Evolutionary conservation across 2,329 filamentous ascomycete genomes (phyloP), one percentile per base, ranked within the genome.

Genomic region (Microascus cirrosus): DNA sequence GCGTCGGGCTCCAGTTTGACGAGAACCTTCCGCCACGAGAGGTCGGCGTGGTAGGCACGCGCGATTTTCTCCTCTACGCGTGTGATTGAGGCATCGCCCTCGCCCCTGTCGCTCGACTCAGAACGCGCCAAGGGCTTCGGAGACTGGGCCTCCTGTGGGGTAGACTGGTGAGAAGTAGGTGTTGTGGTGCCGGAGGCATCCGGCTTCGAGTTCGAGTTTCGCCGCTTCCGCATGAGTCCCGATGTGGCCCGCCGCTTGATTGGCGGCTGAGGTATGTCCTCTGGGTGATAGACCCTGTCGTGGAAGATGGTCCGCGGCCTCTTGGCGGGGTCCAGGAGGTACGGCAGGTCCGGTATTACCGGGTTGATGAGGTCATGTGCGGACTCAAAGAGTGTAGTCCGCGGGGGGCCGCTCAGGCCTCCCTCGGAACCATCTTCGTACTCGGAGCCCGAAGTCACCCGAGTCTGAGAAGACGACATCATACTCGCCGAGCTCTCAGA

Each of bases 21-120:
- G 3, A 99, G 82, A 1, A 99, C 94, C 69, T 99, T 99, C 53
- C 94, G 88, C 94, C 94, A 99, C 1, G 90, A 89, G 22, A 99
- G 74, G 62, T 90, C 90, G 13, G 85, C 84, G 70, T 99, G 94
- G 72, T 99, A 99, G 15, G 91, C 94, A 53, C 94, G 83, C 1
- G 94, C 94, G 63, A 99, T 99, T 73, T 96, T 97, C 70, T 99
- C 94, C 70, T 99, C 94, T 0, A 97, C 91, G 61, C 89, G 90
- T 84, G 97, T 92, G 62, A 75, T 83, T 11, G 85, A 82, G 18
- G 73, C 78, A 64, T 87, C 84, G 2, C 25, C 39, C 25, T 50
- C 39, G 15, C 42, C 54, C 39, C 34, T 55, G 20, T 42, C 54
- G 28, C 22, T 52, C 3, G 32, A 25, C 15, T 52, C 34, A 18